Conservation (phyloP, 1,139 yeast species). For the Chernovozyma sophiae-reginae region DNA sequence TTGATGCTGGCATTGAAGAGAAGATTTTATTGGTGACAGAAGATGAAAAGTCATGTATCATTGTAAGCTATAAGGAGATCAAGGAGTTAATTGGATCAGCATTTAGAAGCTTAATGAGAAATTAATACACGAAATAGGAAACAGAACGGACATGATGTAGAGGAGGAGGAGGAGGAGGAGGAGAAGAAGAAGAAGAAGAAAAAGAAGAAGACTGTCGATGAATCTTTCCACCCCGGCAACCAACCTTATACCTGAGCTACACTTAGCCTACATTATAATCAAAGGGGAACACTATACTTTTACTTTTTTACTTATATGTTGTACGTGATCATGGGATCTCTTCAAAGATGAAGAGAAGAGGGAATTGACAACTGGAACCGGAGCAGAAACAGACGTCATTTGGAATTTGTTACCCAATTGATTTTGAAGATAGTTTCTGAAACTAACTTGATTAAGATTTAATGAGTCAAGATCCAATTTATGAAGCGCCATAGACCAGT, state of each 20-base stretch:
- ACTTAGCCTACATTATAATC: not conserved
- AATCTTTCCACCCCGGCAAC: too few relatives aligned
- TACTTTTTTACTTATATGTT: conserved; percentile 2
- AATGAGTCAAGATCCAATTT: conserved; percentile 18
- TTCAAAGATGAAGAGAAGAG: conserved; percentile 1
- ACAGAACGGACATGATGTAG: too few relatives aligned
- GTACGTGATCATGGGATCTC: conserved; percentile 3
- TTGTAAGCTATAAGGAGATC: conserved; percentile 76
- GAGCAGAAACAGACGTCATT: not conserved
- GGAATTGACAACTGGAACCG: not conserved
- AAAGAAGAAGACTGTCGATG: too few relatives aligned
- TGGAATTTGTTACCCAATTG: conserved; percentile 30
- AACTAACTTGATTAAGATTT: conserved; percentile 22
- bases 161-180: too few relatives aligned
- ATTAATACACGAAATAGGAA: conserved; percentile 3
- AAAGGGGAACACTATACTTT: conserved; percentile 1
- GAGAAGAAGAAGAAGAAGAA: too few relatives aligned
- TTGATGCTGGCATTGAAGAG: conserved; percentile 92
- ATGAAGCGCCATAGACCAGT: conserved; percentile 30
- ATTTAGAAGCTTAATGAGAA: conserved; percentile 53
- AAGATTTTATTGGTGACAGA: conserved; percentile 71
- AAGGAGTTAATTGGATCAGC: conserved; percentile 70
- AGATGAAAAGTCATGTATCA: conserved; percentile 78
- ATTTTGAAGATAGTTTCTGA: conserved; percentile 27
- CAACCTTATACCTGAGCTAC: too few relatives aligned